phyloP scores from a whole-genome alignment of 2,329 filamentous ascomycete species.

The Scolecobasidium constrictum region DNA sequence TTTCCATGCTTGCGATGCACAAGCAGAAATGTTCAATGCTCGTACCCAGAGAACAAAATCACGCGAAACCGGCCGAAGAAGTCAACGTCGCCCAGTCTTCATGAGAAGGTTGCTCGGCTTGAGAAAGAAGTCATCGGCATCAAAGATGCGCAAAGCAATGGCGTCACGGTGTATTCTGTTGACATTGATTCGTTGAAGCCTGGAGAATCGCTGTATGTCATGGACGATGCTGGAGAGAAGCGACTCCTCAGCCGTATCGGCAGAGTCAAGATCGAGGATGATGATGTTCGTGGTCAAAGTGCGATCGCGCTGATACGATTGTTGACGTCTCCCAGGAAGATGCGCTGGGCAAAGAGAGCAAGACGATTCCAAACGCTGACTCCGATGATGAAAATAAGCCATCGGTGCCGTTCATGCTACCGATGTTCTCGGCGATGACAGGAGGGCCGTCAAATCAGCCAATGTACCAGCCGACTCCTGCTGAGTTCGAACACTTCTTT shows the following conservation, averaged over 20 bases:
- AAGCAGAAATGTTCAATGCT: neutral
- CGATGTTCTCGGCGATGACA: neutral
- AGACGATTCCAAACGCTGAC: too few relatives aligned
- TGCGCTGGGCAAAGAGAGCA: too few relatives aligned
- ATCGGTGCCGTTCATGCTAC: neutral
- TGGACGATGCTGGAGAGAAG: conserved; percentile 1
- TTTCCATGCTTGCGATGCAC: neutral
- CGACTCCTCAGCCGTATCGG: neutral
- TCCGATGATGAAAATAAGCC: neutral
- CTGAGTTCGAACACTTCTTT: neutral
- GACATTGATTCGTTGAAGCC: neutral
- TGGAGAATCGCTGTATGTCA: neutral
- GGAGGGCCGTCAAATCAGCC: neutral
- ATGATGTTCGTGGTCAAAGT: too few relatives aligned
- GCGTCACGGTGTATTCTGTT: conserved; percentile 1
- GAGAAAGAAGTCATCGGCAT: conserved; percentile 2
- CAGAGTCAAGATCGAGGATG: neutral
- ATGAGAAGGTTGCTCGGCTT: neutral
- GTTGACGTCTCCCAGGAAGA: too few relatives aligned
- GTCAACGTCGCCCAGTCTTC: neutral
- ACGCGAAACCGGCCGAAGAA: neutral
- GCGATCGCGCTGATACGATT: too few relatives aligned
- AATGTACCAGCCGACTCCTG: neutral
- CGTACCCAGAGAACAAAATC: neutral
- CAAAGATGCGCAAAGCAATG: conserved; percentile 1